Percentiles rank a stretch among this genome's conserved stretches.
Conservation (phyloP, 1,284 basidiomycete species). For the Mrakiaceae sp. region DNA sequence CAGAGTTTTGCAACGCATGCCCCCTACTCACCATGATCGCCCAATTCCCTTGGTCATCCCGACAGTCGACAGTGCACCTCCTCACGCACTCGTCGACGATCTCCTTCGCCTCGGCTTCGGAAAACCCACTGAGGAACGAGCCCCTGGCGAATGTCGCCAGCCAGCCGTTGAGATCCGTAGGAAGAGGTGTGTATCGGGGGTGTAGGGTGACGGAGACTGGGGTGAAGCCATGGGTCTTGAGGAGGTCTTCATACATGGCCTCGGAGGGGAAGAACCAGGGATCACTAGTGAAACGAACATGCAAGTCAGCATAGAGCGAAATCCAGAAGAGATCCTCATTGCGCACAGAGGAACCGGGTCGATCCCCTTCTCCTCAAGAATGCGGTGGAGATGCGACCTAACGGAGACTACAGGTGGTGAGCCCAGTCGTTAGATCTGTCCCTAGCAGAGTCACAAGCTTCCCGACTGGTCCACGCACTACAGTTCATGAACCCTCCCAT, state of each 20-base stretch:
- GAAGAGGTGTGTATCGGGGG: conserved; percentile 57
- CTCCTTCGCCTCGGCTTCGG: conserved; percentile 44
- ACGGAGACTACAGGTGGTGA: conserved; percentile 40
- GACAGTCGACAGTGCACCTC: conserved; percentile 46
- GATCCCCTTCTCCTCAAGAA: conserved; percentile 44
- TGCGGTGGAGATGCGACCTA: conserved; percentile 48
- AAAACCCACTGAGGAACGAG: conserved; percentile 45
- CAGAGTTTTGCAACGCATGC: no score
- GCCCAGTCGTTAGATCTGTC: background rate
- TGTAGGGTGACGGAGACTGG: conserved; percentile 48
- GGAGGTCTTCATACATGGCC: conserved; percentile 51
- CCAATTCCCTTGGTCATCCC: conserved; percentile 34
- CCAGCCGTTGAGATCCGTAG: conserved; percentile 55
- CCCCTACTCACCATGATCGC: no score
- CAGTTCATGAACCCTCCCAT: conserved; percentile 67
- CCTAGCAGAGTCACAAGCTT: background rate
- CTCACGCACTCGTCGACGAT: conserved; percentile 57
- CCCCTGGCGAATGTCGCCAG: conserved; percentile 52
- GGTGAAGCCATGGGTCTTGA: conserved; percentile 47
- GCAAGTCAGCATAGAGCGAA: background rate
- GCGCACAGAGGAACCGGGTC: conserved; percentile 41
- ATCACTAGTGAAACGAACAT: conserved; percentile 33
- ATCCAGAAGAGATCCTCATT: background rate
- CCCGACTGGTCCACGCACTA: conserved; percentile 36
- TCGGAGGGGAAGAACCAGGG: conserved; percentile 75